Evolutionary conservation across 1,284 basidiomycete species (phyloP).

Genomic region (Filobasidium uniguttulatum): DNA sequence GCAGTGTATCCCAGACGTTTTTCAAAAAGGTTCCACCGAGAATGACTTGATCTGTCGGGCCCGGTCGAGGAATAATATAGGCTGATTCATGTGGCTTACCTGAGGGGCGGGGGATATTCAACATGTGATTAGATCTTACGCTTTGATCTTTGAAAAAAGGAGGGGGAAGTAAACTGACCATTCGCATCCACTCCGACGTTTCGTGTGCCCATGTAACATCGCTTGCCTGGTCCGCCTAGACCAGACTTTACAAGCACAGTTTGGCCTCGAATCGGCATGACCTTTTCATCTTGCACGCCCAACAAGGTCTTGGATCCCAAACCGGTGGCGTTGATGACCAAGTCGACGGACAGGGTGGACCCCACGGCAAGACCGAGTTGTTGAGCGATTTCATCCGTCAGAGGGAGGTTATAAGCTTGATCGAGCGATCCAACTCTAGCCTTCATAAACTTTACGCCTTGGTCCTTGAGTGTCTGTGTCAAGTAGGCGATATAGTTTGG

Average conservation of each 20-base stretch:
- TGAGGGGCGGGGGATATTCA: background rate
- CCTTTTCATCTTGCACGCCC: constrained; percentile 30
- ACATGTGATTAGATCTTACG: too few relatives aligned
- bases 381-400: background rate
- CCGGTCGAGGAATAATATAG: constrained; percentile 40
- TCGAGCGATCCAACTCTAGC: constrained; percentile 29
- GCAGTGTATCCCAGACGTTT: constrained; percentile 26
- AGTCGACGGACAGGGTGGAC: constrained; percentile 11
- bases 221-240: constrained; percentile 2
- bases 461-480: constrained; percentile 19
- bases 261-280: constrained; percentile 33
- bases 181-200: background rate
- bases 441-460: constrained; percentile 28
- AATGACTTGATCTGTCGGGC: constrained; percentile 31
- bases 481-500: constrained; percentile 33
- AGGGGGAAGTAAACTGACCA: background rate
- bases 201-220: constrained; percentile 18
- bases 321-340: constrained; percentile 41
- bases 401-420: constrained; percentile 26
- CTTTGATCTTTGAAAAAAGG: background rate
- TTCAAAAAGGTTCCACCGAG: constrained; percentile 30
- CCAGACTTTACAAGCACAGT: constrained; percentile 26
- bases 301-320: constrained; percentile 29
- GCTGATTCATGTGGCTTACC: constrained; percentile 10
- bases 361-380: constrained; percentile 9